Conservation (phyloP, 1,284 basidiomycete species). For the Schizophyllum amplum region DNA sequence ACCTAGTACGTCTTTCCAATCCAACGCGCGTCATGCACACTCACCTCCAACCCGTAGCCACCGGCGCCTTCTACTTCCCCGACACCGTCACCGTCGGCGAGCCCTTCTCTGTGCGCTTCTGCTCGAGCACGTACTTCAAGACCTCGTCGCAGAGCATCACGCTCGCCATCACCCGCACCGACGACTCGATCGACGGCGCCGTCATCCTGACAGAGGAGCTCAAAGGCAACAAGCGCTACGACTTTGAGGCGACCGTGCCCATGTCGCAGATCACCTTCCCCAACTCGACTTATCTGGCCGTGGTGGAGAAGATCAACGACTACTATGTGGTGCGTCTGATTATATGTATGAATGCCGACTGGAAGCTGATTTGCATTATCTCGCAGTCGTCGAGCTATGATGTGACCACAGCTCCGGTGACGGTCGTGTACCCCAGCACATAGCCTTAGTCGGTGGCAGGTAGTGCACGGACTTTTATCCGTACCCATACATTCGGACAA, state of each 20-base stretch:
- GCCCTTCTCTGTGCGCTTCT: background rate
- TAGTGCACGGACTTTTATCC: too few relatives aligned
- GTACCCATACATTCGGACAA: too few relatives aligned
- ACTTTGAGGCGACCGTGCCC: background rate
- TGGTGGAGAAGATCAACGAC: background rate
- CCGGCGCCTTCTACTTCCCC: background rate
- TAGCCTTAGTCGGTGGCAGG: too few relatives aligned
- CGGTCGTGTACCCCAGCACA: too few relatives aligned
- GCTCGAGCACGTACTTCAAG: background rate
- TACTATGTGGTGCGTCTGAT: background rate
- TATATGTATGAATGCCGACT: too few relatives aligned
- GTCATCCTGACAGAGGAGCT: background rate
- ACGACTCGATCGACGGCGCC: background rate
- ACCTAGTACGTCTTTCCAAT: background rate
- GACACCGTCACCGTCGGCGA: background rate
- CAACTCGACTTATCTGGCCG: background rate
- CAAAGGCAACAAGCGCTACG: background rate
- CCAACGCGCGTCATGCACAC: too few relatives aligned
- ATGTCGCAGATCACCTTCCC: background rate
- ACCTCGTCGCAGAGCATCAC: background rate
- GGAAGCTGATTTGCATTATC: too few relatives aligned
- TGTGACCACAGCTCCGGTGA: too few relatives aligned
- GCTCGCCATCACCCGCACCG: background rate
- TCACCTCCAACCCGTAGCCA: background rate
- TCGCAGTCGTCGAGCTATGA: too few relatives aligned